These are phyloP conservation scores for Pythium rhizo-oryzae DNA, from an alignment of 352 stramenopile genomes.

Conservation along the genomic window DNA sequence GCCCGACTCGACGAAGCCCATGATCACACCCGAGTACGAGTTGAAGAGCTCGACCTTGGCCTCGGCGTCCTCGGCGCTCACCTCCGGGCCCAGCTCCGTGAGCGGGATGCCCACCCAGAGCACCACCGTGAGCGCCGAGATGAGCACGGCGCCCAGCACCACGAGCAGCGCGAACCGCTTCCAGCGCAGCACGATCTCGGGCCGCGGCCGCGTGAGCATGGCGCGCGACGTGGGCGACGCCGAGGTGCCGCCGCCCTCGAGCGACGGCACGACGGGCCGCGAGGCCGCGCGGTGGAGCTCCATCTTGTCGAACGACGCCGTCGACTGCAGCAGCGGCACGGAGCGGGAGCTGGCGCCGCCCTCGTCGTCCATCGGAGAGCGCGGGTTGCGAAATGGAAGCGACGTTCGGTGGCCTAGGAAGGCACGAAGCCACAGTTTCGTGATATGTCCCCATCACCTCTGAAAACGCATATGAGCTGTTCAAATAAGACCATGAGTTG, in stretches of 20 bases:
- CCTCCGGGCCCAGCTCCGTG: conserved; percentile 17
- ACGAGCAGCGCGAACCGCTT: conserved; percentile 59
- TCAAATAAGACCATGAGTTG: neutral
- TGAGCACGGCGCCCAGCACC: conserved; percentile 39
- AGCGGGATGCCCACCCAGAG: conserved; percentile 45
- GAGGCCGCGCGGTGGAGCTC: conserved; percentile 14
- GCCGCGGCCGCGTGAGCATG: conserved; percentile 37
- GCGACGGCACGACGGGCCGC: neutral
- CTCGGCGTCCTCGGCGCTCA: conserved; percentile 33
- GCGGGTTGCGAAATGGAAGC: conserved; percentile 1
- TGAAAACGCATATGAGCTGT: conserved; percentile 1
- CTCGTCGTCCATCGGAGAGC: neutral
- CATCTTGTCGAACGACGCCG: conserved; percentile 35
- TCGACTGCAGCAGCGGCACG: conserved; percentile 20
- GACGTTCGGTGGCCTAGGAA: neutral
- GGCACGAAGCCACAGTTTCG: too few species aligned
- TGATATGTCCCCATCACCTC: neutral
- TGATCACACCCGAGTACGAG: conserved; percentile 61
- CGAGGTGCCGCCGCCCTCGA: neutral
- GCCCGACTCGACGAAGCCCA: conserved; percentile 60
- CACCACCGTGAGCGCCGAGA: conserved; percentile 43
- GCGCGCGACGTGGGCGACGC: conserved; percentile 15
- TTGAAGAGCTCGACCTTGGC: conserved; percentile 41
- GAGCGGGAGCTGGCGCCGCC: neutral
- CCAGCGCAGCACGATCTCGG: conserved; percentile 66